Base-by-base conservation (phyloP, 768 basidiomycete species). In the Saitozyma sp. region DNA sequence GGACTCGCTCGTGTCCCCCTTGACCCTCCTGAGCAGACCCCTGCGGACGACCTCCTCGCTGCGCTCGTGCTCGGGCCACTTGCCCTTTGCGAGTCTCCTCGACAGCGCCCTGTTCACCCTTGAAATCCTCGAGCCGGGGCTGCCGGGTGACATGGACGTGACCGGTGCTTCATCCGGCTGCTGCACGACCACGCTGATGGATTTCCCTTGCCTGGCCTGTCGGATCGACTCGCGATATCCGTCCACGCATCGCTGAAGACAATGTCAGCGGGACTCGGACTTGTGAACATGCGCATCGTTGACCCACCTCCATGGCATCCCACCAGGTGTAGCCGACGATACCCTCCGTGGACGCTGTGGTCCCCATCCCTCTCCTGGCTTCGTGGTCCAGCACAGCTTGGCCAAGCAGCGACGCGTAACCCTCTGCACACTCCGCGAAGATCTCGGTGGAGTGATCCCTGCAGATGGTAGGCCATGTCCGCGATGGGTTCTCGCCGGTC, bases 251-350 rank as follows among this genome's bases (percentile, higher is more conserved):
- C 67, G 61, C 75, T 80, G 19, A 29, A 29, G 29, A 29, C 29
- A 29, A 29, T 29, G 29, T 29, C 29, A 29, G 29, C 29, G 29
- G 29, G 29, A 29, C 29, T 29, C 29, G 5, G 20, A 46, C 8
- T 16, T 56, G 4, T 49, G 54, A 9, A 56, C 20, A 51, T 8
- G 9, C 1, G 29, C 14, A n/a, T 14, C 9, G 6, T 43, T 8
- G 19, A 69, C 73, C 55, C 56, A 80, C 77, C 68, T 80, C 79
- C 75, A 78, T 78, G 0, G 77, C 77, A 64, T 73, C 77, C 75
- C 77, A 76, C 79, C 79, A 80, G 6, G 78, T 80, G 40, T 69
- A 74, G 20, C 79, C 77, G 52, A 69, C 62, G 29, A 78, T 75
- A 1, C 75, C 76, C 55, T 71, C 64, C 9, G 73, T 75, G 39